These are phyloP conservation scores for Sporothrix euskadiensis DNA, from an alignment of 2,329 filamentous ascomycete species.

Conservation along the genomic window DNA sequence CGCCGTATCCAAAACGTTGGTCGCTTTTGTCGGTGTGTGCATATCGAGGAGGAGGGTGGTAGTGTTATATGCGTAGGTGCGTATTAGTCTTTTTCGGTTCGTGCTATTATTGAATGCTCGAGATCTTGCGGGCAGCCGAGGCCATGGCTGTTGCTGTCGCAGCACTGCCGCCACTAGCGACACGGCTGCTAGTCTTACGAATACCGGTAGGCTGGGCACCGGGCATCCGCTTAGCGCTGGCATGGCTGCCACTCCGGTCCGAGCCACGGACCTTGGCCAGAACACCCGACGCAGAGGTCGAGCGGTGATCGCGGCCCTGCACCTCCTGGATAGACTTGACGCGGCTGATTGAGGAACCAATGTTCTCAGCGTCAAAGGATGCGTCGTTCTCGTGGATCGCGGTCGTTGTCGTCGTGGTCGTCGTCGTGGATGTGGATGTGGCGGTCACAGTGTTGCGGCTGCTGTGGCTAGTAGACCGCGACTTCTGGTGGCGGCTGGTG, in stretches of 20 bases:
- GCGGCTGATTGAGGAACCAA: slow-evolving; percentile 51
- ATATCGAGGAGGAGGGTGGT: not conserved
- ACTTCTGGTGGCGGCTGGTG: slow-evolving; percentile 57
- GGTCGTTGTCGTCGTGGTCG: slow-evolving; percentile 60
- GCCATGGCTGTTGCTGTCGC: slow-evolving; percentile 43
- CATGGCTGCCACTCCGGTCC: slow-evolving; percentile 33
- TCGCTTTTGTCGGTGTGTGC: not conserved
- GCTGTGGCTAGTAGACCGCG: slow-evolving; percentile 44
- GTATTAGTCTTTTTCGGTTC: not conserved
- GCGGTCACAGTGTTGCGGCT: slow-evolving; percentile 60
- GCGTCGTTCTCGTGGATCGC: slow-evolving; percentile 65
- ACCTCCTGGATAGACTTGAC: slow-evolving; percentile 54
- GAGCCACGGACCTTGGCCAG: slow-evolving; percentile 63
- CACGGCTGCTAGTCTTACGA: slow-evolving; percentile 66
- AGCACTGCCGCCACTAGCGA: slow-evolving; percentile 56
- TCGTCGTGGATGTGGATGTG: slow-evolving; percentile 63
- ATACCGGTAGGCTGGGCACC: slow-evolving; percentile 55
- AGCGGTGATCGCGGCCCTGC: slow-evolving; percentile 41
- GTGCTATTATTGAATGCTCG: slow-evolving; percentile 39
- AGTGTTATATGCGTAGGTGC: not conserved
- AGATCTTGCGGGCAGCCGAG: slow-evolving; percentile 55
- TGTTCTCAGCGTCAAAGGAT: slow-evolving; percentile 71
- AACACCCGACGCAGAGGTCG: slow-evolving; percentile 56
- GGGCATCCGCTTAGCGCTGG: slow-evolving; percentile 55
- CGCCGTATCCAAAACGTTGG: slow-evolving; percentile 17